Conservation (phyloP, 1,284 basidiomycete genomes). For the Coriolopsis trogii region DNA sequence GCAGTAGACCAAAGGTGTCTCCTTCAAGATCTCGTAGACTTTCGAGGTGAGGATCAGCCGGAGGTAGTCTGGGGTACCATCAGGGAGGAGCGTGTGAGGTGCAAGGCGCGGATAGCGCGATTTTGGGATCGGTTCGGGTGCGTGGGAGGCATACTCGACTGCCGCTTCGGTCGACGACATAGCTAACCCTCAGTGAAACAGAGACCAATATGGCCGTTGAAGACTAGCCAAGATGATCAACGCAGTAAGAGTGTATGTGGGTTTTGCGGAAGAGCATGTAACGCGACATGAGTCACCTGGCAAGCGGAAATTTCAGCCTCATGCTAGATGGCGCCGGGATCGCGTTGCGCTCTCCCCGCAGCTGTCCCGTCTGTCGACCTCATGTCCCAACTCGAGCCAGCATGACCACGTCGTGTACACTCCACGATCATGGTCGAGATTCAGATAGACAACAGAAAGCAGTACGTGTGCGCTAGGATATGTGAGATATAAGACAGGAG, state of each 20-base stretch:
- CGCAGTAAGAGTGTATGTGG: not conserved
- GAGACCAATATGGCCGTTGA: not conserved
- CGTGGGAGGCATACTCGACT: constrained; percentile 69
- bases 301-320: constrained; percentile 8
- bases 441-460: constrained; percentile 5
- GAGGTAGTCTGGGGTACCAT: constrained; percentile 89
- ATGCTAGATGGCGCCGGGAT: constrained; percentile 15
- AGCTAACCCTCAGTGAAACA: not conserved
- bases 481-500: constrained; percentile 26
- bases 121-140: constrained; percentile 51
- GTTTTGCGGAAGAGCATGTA: constrained; percentile 1
- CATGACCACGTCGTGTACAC: not conserved
- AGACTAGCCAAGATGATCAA: not conserved
- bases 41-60: constrained; percentile 91
- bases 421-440: not conserved
- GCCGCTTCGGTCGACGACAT: constrained; percentile 43
- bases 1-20: constrained; percentile 90
- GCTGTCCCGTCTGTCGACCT: not conserved
- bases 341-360: not conserved
- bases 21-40: constrained; percentile 92
- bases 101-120: constrained; percentile 69
- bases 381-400: too few relatives aligned
- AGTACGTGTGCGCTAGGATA: constrained; percentile 24
- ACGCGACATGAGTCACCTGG: constrained; percentile 6
- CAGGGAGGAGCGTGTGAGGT: constrained; percentile 65